Base-by-base conservation (phyloP, 1,284 basidiomycete species). In the Cystobasidium slooffiae region DNA sequence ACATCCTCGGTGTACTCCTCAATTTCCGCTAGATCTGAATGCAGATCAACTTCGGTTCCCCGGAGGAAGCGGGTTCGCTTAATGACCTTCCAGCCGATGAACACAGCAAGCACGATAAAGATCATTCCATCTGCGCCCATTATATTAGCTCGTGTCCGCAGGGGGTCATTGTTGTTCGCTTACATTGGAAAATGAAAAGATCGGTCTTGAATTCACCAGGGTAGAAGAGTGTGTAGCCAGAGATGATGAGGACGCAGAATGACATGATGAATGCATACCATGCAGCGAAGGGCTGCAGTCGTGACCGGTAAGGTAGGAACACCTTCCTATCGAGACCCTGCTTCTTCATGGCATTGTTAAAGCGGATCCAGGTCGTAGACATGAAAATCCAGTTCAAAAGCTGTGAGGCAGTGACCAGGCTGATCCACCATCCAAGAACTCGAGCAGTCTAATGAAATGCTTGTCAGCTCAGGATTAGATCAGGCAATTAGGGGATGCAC, bases 21-120 rank as follows among this genome's bases (percentile, higher is more conserved):
- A 47, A 77, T 22, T 14, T 77, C 76, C 52, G 70, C 37, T 14
- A 76, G 59, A 64, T 59, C 74, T 18, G 53, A 52, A 43, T 58
- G 51, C 22, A 77, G 49, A 55, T 76, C 75, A 56, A 74, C 68
- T 51, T 72, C 66, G 7, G 10, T 24, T 1, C 74, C 51, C 16
- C 69, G 56, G 18, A 61, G 64, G 55, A 74, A 72, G 49, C 55
- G 72, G 1, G 78, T 72, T 20, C 77, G 72, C 67, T 78, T 77
- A 46, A 77, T 41, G 49, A 76, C 9, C 72, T 81, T 81, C 68
- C 79, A 78, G 22, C 75, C 77, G 68, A 82, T 53, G 55, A 76
- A 75, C 59, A 82, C 78, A 59, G 76, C 79, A 18, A 76, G 49
- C 53, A 81, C 80, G 70, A 82, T 78, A 73, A 81, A 81, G 52